Base-by-base conservation (phyloP, 1,284 basidiomycete genomes). In the Microbotryum scabiosae region DNA sequence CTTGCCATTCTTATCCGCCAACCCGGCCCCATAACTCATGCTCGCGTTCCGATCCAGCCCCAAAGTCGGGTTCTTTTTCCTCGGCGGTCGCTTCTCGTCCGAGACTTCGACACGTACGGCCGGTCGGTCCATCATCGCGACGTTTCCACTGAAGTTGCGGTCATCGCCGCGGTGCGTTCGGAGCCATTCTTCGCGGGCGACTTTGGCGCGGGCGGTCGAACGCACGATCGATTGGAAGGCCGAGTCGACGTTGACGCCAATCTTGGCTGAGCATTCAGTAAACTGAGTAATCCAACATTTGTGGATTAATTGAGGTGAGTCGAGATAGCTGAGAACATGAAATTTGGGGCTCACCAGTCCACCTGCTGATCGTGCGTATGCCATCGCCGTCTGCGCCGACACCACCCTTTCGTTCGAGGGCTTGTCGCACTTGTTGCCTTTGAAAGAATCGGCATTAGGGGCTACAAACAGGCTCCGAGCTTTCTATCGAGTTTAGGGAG, bases 371-470 rank as follows among this genome's bases (percentile, higher is more conserved):
- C 62, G 30, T 14, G 65, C 54, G 26, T 60, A 60, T 4, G 21
- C 12, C 23, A 67, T 32, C 4, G 57, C 65, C 14, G 59, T 50
- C 21, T 61, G 60, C 2, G 65, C 60, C 14, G 52, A 41, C 4
- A 67, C 54, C 2, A 20, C 20, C 1, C 62, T 46, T 1, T 56
- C 28, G 0, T 18, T 2, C 1, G 59, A 57, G 2, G 65, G 54
- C 16, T 54, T 46, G 51, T 67, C 65, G 55, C 60, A 62, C 44
- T 67, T 67, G 56, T 67, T 67, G 23, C 54, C 59, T 60, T 41
- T 3, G 43, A 12, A 43, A 20, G 4, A 47, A 5, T 12, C n/a
- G 20, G 10, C 16, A 30, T 44, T 9, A n/a, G 28, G 36, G 26
- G 18, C 30, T 36, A 44, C n/a, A 23, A 2, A n/a, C 10, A 36